Evolutionary conservation across 2,329 filamentous ascomycete genomes (phyloP), one percentile per base, ranked within the genome.

Genomic region (Sporothrix pallida): DNA sequence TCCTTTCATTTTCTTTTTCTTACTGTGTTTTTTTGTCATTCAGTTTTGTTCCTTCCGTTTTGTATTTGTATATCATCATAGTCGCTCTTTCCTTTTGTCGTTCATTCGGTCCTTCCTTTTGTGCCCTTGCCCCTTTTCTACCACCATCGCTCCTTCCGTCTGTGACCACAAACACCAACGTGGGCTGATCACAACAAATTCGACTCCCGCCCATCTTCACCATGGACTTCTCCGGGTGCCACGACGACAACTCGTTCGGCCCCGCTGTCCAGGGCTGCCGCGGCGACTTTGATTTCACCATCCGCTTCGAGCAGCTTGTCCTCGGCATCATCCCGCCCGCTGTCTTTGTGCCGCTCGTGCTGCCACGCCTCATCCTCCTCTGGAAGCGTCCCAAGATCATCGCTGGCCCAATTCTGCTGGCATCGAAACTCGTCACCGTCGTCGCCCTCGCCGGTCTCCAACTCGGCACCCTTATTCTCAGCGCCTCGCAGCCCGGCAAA

Each of bases 261-360:
- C 85, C 86, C 0, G 76, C 78, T 7, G 83, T 87, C n/a, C 76
- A 76, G 10, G 84, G 83, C 26, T 87, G 85, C 72, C 83, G 85
- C 10, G 82, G 79, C 70, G 82, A 85, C 73, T 87, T 87, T 72
- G 86, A 87, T 76, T 86, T 87, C 73, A 87, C 86, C 0, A 78
- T 87, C 69, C 81, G 80, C 42, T 87, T 88, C 72, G 85, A 87
- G 77, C 80, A 83, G 23, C 79, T 86, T 3, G 81, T 87, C 69
- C 80, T 87, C n/a, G 81, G 82, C 1, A 80, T 86, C 9, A 77
- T 84, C 2, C 86, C 86, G 0, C 78, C 82, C 0, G 76, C 80
- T 0, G 71, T 85, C 0, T 85, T 86, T 56, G 75, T 84, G 13
- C 75, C 80, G 0, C 70, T 81, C 1, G 81, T 82, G 0, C 46